phyloP scores from a whole-genome alignment of 306 rosid genomes.

The Casuarina glauca region DNA sequence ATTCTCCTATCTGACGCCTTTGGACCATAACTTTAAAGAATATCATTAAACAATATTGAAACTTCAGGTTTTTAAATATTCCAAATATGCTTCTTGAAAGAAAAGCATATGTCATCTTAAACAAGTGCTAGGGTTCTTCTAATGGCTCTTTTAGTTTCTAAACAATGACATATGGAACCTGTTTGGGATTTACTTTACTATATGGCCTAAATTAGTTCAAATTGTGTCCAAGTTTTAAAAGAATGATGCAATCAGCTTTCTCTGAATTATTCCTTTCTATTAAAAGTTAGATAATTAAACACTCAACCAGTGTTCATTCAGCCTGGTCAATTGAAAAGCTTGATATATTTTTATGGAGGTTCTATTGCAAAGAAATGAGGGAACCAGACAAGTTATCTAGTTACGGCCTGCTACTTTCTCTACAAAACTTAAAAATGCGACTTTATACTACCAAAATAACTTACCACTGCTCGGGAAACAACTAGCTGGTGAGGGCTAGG shows the following conservation, averaged over 20 bases:
- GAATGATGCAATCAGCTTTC: not conserved
- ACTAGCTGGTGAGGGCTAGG: no score
- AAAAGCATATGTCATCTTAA: not conserved
- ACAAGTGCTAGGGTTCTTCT: not conserved
- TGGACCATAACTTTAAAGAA: not conserved
- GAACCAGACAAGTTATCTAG: not conserved
- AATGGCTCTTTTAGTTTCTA: not conserved
- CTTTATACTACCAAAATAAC: no score
- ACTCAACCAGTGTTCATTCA: no score
- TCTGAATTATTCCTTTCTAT: not conserved
- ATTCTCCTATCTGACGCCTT: not conserved
- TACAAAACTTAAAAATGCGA: no score
- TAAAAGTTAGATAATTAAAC: no score
- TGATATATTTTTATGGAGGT: not conserved
- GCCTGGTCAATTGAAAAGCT: not conserved
- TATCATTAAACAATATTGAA: not conserved
- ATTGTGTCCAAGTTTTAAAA: not conserved
- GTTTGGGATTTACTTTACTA: not conserved
- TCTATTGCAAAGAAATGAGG: not conserved
- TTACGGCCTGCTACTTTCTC: not conserved
- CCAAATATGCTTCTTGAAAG: slow-evolving; percentile 1
- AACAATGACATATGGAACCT: not conserved
- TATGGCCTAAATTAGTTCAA: no score
- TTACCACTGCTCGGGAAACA: not conserved
- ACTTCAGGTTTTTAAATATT: not conserved